Evolutionary conservation across 2,329 filamentous ascomycete species (phyloP).

Genomic region (Phyllosticta paracitricarpa): DNA sequence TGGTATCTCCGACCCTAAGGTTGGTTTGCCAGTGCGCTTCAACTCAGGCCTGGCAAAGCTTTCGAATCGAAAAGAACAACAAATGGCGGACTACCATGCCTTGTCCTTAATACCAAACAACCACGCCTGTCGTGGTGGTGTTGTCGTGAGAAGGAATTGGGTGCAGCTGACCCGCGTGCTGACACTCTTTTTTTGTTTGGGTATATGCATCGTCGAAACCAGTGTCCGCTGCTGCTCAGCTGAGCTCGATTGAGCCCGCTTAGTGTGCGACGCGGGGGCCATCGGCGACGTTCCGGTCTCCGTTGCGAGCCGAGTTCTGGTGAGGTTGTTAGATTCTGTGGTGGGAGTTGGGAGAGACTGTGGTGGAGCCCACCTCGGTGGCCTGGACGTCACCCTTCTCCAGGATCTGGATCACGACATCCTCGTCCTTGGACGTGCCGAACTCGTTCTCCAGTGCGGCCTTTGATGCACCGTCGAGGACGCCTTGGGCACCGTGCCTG

Average conservation of each 20-base stretch:
- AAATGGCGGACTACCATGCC: too few relatives aligned
- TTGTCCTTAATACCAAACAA: not conserved
- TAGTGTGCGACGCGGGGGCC: conserved; percentile 20
- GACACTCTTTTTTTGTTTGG: not conserved
- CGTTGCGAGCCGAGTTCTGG: conserved; percentile 26
- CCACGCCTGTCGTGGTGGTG: not conserved
- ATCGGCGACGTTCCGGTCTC: conserved; percentile 33
- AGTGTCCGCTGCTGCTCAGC: not conserved
- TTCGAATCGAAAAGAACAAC: too few relatives aligned
- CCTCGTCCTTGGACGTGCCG: conserved; percentile 67
- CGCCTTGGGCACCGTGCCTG: conserved; percentile 79
- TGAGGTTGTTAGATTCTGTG: conserved; percentile 10
- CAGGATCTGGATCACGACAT: conserved; percentile 72
- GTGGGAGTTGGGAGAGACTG: not conserved
- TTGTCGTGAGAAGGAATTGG: not conserved
- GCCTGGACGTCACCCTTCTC: conserved; percentile 63
- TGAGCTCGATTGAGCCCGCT: not conserved
- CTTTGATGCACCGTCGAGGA: conserved; percentile 67
- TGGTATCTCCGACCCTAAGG: not conserved
- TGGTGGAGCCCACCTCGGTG: conserved; percentile 36
- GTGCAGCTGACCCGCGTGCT: not conserved
- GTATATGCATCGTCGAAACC: not conserved
- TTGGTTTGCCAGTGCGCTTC: not conserved
- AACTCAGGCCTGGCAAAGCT: too few relatives aligned
- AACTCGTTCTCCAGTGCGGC: conserved; percentile 74